Evolutionary conservation across 768 basidiomycete species (phyloP), one percentile per base, ranked within the genome.

Genomic region (Coprinopsis sp.): DNA sequence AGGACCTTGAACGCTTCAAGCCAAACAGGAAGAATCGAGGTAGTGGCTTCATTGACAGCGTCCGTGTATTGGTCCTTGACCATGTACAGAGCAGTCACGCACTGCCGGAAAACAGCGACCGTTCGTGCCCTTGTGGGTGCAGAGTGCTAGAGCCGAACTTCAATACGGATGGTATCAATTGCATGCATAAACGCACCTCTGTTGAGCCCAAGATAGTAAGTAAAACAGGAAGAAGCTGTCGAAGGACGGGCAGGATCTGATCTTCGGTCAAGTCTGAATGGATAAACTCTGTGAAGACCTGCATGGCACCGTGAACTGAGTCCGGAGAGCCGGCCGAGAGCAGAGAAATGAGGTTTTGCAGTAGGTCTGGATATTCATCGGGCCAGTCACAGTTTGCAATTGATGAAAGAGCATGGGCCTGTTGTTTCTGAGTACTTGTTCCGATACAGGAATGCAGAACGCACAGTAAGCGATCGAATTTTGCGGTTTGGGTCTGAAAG

Each of bases 361-460:
- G 74, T n/a, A 97, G 78, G 37, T 87, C 82, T 0, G 94, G 91
- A 62, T 91, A 98, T 73, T 94, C 91, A 66, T 96, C 93, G 7
- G 94, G 95, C 91, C 92, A 97, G 68, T 97, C 93, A 54, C 82
- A 85, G 52, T 84, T 84, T 23, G 95, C 92, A 50, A 97, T 86
- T 1, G 81, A 81, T 11, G 95, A 95, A 19, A 98, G 66, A 3
- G 86, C 84, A 54, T 85, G 87, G 3, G 94, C 95, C 91, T 95
- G 58, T 27, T 21, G 10, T 19, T 27, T 21, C 8, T 31, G 18
- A 28, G 44, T n/a, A 27, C 27, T 47, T 1, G 24, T 42, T 22
- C 18, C 25, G 14, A 13, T n/a, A 34, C 14, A 2, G 7, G 14
- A 23, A 24, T 37, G 13, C 29, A 22, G 12, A 13, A 71, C 89